Percentiles rank a stretch among this genome's conserved stretches.
Evolutionary conservation across 139 green algal species (phyloP).

Genomic region (Chlorella sorokiniana): DNA sequence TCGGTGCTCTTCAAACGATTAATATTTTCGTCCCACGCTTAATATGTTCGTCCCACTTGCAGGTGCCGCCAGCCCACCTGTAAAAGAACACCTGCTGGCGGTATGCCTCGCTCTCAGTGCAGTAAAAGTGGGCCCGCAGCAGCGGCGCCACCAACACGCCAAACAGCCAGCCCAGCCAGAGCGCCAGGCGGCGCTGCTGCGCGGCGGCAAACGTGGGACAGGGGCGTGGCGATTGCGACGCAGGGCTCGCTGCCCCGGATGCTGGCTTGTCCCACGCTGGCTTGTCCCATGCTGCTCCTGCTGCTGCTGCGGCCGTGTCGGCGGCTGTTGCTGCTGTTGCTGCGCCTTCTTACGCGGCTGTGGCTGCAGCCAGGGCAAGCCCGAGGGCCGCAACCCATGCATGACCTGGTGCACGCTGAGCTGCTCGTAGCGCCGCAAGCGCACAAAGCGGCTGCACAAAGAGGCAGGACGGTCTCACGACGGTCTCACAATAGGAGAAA

Average conservation of each 20-base stretch:
- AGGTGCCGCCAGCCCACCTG: slow-evolving; percentile 32
- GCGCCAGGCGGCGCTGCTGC: slow-evolving; percentile 45
- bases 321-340: background rate
- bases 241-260: too few relatives aligned
- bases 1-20: too few relatives aligned
- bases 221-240: background rate
- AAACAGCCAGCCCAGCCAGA: slow-evolving; percentile 84
- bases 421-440: slow-evolving; percentile 75
- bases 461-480: too few relatives aligned
- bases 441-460: slow-evolving; percentile 49
- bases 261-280: too few relatives aligned
- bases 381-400: slow-evolving; percentile 49
- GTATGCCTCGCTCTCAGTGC: slow-evolving; percentile 86
- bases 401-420: slow-evolving; percentile 64
- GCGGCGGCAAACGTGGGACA: slow-evolving; percentile 23
- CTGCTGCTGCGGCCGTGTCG: background rate
- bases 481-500: too few relatives aligned
- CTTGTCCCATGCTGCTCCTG: background rate
- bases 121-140: slow-evolving; percentile 87
- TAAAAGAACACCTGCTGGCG: slow-evolving; percentile 84
- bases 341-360: background rate
- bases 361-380: slow-evolving; percentile 53
- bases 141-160: slow-evolving; percentile 76
- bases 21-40: too few relatives aligned
- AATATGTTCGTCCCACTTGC: background rate